Base-by-base conservation (phyloP, 2,329 filamentous ascomycete species). In the Cladobotryum protrusum region DNA sequence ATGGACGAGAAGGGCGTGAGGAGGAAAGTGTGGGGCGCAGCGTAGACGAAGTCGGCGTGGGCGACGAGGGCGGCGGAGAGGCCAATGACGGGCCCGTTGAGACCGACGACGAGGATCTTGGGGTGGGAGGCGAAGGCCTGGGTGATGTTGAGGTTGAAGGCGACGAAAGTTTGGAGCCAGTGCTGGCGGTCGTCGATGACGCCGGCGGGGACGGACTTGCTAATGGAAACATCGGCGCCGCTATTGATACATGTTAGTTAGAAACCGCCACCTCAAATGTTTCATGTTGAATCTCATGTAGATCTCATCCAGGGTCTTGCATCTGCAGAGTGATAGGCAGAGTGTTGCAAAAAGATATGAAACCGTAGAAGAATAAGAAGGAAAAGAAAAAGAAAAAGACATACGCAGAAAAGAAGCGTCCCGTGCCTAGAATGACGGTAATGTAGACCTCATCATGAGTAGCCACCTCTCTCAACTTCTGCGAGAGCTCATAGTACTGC, bases 31-130 rank as follows among this genome's bases (percentile, higher is more conserved):
- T 86, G 78, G 0, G 91, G 90, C 0, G 86, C 77, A 63, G 81
- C 84, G 75, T 97, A 97, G 66, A 97, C 81, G 73, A 97, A 97
- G 74, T 97, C 93, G 19, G 87, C 87, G 67, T 89, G 87, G 24
- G 84, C 85, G 51, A 89, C 74, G 0, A 97, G 71, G 0, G 92
- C 91, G 1, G 92, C 93, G 2, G 86, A 87, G 32, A 97, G 83
- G 5, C 93, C 93, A 47, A 99, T 78, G 11, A 84, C 90, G 5
- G 93, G 93, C 3, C 92, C 93, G 71, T 97, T 97, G 57, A 97
- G 83, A 0, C 89, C 93, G 0, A 85, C 85, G 53, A 97, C 80
- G 19, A 97, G 86, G 69, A 97, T 87, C 73, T 97, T 96, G 60
- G 90, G 88, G 71, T 97, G 93, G 13, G 83, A 85, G 74, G 93